Evolutionary conservation across 2,329 filamentous ascomycete species (phyloP).

Genomic region (Blastomyces silverae): DNA sequence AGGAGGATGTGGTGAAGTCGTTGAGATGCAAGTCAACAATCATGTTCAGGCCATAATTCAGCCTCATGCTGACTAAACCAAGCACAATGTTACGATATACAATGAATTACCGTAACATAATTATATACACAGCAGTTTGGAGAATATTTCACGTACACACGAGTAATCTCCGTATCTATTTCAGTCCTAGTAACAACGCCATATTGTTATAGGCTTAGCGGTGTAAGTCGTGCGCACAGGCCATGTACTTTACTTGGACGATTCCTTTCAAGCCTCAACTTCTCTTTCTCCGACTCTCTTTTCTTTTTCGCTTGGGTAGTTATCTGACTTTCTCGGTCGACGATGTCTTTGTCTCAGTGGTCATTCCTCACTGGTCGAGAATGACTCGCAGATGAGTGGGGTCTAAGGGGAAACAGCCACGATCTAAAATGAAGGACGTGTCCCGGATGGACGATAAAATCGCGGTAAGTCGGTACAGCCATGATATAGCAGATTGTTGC

Average conservation of each 20-base stretch:
- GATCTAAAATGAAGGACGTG: neutral
- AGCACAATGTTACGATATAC: neutral
- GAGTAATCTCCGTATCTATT: neutral
- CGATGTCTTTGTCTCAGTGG: conserved; percentile 8
- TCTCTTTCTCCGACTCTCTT: neutral
- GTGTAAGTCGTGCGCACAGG: neutral
- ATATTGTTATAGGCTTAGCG: neutral
- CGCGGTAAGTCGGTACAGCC: conserved; percentile 11
- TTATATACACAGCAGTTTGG: no score
- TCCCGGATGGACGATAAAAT: neutral
- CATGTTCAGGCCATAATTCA: neutral
- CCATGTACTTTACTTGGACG: conserved; percentile 11
- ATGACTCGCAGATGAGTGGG: conserved; percentile 5
- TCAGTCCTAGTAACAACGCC: neutral
- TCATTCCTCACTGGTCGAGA: neutral
- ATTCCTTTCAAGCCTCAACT: conserved; percentile 3
- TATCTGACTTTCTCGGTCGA: neutral
- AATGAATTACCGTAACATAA: neutral
- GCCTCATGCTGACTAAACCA: conserved; percentile 3
- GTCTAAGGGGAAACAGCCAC: neutral
- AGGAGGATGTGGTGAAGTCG: neutral
- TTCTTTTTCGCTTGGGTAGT: neutral
- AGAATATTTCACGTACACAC: neutral
- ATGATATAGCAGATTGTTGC: conserved; percentile 2
- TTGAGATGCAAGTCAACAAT: neutral